phyloP scores from a whole-genome alignment of 176 grass and related monocot species.

The Olyra latifolia region DNA sequence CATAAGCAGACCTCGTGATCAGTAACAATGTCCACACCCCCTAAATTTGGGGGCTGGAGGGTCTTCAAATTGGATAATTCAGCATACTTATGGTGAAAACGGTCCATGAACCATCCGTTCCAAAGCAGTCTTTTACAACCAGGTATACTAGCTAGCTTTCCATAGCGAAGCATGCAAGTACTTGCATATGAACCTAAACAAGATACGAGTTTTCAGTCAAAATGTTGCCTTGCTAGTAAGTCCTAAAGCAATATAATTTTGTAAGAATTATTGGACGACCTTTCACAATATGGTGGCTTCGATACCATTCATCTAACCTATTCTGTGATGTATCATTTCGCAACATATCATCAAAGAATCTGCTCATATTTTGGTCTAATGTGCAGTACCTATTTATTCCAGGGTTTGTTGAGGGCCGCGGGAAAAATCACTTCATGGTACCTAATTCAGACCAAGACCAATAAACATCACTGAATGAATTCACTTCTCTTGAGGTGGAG shows the following conservation, averaged over 20 bases:
- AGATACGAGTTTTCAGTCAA: too few species aligned
- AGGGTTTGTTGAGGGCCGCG: background rate
- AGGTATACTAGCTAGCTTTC: too few species aligned
- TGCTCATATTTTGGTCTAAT: background rate
- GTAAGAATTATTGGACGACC: background rate
- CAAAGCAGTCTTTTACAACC: too few species aligned
- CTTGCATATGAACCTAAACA: too few species aligned
- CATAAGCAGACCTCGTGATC: too few species aligned
- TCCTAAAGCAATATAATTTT: constrained; percentile 2
- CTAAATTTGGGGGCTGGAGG: too few species aligned
- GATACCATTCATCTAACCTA: background rate
- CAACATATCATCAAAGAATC: background rate
- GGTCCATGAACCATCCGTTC: too few species aligned
- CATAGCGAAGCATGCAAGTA: too few species aligned
- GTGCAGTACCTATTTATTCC: constrained; percentile 3
- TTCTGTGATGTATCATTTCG: background rate
- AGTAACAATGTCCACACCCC: too few species aligned
- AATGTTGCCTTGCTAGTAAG: background rate
- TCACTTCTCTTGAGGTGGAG: constrained; percentile 28
- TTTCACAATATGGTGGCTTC: background rate
- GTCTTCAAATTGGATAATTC: too few species aligned
- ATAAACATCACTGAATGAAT: background rate
- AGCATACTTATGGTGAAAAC: too few species aligned
- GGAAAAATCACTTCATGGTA: background rate
- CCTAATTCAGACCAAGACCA: too few species aligned